Conservation (phyloP, 169 alveolate species). For the Cystoisospora suis region DNA sequence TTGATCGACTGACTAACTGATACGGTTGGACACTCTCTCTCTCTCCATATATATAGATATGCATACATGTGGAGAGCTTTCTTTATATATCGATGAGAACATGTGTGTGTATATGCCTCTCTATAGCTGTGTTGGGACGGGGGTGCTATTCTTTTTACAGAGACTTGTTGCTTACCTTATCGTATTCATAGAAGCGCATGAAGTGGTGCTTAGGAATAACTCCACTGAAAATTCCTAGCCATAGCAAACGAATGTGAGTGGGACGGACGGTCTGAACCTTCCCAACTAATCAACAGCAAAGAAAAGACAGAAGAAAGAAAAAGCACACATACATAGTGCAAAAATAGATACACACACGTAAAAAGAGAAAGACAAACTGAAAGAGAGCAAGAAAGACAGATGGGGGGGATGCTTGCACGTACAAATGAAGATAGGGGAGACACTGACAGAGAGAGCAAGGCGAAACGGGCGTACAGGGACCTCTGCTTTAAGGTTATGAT, state of each 20-base stretch:
- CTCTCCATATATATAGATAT: background rate
- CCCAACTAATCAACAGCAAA: background rate
- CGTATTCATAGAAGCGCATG: background rate
- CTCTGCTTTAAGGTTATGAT: too few species aligned
- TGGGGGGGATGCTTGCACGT: too few species aligned
- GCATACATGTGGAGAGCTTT: background rate
- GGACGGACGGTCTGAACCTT: conserved; percentile 26
- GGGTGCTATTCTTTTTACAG: too few species aligned
- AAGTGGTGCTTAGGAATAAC: background rate
- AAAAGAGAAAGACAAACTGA: background rate
- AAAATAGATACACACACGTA: background rate
- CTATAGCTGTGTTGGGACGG: background rate
- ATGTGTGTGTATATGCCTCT: background rate
- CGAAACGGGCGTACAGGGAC: background rate
- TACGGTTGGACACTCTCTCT: background rate
- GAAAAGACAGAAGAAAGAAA: background rate
- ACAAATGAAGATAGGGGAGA: background rate
- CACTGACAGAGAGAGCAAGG: background rate
- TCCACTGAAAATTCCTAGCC: conserved; percentile 2
- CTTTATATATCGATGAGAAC: background rate
- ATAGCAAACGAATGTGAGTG: background rate
- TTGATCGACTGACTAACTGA: background rate
- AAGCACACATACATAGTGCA: background rate
- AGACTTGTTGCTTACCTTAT: background rate
- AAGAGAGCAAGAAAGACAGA: too few species aligned